Base-by-base conservation (phyloP, 768 basidiomycete species). In the Sarcodon aspratus region DNA sequence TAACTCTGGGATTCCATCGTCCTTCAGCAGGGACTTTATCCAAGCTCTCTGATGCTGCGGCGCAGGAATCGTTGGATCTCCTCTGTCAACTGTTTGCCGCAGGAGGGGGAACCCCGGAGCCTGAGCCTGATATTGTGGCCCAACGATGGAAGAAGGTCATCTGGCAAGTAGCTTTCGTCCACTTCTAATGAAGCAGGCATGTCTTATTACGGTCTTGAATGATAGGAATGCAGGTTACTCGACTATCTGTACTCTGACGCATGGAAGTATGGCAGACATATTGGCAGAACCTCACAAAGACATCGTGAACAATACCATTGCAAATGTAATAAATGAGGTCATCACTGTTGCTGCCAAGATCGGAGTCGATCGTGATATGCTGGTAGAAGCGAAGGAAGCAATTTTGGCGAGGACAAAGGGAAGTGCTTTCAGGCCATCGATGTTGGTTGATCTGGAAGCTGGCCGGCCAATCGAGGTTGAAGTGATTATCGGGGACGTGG, bases 401-500 rank as follows among this genome's bases (percentile, higher is more conserved):
- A 58, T 63, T 40, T 50, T 64, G 8, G 17, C 33, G 47, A 57
- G 35, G 44, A 54, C 46, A 54, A 59, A 55, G 47, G 58, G 47
- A 21, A 49, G 37, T 59, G 58, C 45, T 1, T 66, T 64, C 57
- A 60, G 62, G 47, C 67, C 67, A 1, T 64, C 62, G 2, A 69
- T 67, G 66, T 58, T 66, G 1, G 62, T 66, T 9, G 67, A 69
- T 46, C 51, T 66, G 48, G 66, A 67, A 36, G 54, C 55, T n/a
- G 60, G 60, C 6, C 53, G 64, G 34, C 66, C 67, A 12, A 63
- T 69, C 58, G 68, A 69, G 51, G 55, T 69, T 11, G 66, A 69
- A 44, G 67, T 61, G 13, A 69, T 69, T 37, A 53, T 69, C 6
- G 82, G 83, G 0, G 74, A 80, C 51, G 72, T 81, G 2, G 74